These are phyloP conservation scores for Aspergillus felis DNA, from an alignment of 2,329 filamentous ascomycete genomes.

Conservation along the genomic window DNA sequence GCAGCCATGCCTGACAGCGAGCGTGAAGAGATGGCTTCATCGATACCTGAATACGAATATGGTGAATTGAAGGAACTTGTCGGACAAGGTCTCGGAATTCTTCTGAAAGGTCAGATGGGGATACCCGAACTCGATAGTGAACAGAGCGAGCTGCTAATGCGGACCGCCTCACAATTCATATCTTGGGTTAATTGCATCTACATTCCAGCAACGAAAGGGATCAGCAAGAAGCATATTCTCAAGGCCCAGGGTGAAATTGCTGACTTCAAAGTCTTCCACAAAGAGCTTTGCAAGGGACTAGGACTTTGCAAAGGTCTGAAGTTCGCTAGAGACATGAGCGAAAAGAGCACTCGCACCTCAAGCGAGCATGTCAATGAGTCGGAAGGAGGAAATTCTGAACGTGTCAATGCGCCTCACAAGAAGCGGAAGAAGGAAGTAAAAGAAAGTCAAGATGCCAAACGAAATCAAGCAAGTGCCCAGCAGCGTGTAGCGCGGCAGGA, in stretches of 20 bases:
- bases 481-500: constrained; percentile 54
- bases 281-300: constrained; percentile 24
- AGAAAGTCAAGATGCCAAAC: constrained; percentile 48
- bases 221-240: constrained; percentile 17
- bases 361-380: neutral
- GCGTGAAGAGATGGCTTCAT: constrained; percentile 8
- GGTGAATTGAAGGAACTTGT: constrained; percentile 10
- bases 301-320: constrained; percentile 6
- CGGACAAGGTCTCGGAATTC: constrained; percentile 11
- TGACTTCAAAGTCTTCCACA: constrained; percentile 28
- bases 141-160: constrained; percentile 17
- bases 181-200: constrained; percentile 29
- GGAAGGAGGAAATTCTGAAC: neutral
- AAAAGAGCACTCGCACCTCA: neutral
- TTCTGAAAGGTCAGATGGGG: constrained; percentile 6
- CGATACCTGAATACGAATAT: constrained; percentile 11
- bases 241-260: constrained; percentile 20
- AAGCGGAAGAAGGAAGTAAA: constrained; percentile 47
- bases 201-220: constrained; percentile 11
- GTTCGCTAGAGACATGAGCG: neutral
- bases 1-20: constrained; percentile 17
- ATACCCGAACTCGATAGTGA: constrained; percentile 5
- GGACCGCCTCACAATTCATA: constrained; percentile 27
- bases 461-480: constrained; percentile 54
- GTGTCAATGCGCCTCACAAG: constrained; percentile 37